Evolutionary conservation across 352 stramenopile species (phyloP).

Genomic region (Detonula confervacea): DNA sequence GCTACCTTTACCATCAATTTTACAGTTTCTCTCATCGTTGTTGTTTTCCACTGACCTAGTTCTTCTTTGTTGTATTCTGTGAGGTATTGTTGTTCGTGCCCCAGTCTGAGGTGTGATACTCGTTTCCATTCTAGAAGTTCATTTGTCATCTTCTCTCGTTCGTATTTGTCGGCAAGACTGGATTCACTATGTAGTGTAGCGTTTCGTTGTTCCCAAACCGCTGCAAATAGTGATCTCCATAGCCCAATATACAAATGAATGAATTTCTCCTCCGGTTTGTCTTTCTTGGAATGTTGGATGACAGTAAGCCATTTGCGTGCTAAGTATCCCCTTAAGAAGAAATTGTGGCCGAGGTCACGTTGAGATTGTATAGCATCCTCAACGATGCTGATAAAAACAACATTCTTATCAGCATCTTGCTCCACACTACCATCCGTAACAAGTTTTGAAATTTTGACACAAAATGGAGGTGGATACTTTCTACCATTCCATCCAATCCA

Average conservation of each 20-base stretch:
- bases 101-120: background rate
- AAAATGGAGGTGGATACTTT: background rate
- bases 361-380: no score
- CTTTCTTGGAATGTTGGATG: background rate
- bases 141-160: background rate
- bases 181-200: background rate
- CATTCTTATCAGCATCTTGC: no score
- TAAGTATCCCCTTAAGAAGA: background rate
- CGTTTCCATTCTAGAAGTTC: background rate
- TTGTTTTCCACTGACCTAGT: background rate
- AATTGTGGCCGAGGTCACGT: no score
- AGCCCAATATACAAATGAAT: background rate
- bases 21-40: background rate
- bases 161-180: background rate
- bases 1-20: background rate
- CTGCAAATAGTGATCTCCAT: background rate
- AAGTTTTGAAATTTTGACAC: no score
- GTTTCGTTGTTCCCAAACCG: background rate
- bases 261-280: background rate
- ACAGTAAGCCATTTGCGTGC: background rate
- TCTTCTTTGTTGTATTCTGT: background rate
- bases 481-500: background rate
- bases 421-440: no score
- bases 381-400: no score
- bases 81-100: background rate